Evolutionary conservation across 2,329 filamentous ascomycete species (phyloP), one percentile per base, ranked within the genome.

Genomic region (Sphaerostilbella broomeana): DNA sequence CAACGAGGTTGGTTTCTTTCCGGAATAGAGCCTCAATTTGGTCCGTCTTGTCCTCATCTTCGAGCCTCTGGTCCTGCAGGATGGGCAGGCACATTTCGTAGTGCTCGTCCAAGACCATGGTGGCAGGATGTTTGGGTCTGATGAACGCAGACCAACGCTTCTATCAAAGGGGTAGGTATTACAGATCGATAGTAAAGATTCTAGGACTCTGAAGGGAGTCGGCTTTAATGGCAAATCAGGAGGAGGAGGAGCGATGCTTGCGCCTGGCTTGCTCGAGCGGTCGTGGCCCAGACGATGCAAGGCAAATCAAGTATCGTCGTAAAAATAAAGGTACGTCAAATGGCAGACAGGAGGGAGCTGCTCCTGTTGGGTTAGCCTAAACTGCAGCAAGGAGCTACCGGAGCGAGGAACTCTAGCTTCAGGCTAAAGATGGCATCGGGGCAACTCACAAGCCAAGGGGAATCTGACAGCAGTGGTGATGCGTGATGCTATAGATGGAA

Each of bases 41-140:
- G 64, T 97, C 90, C 34, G 86, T 90, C 71, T 92, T 94, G 57
- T 95, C 90, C 64, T 98, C 92, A 48, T 97, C 92, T 54, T 94
- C 86, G 46, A 95, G 72, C 40, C 74, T 72, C 43, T 79, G 68
- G 64, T 95, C 83, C 67, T 92, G 81, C 48, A 98, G 76, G 57
- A 95, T 77, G 37, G 87, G 86, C 59, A 94, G 78, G 62, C 88
- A 95, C 56, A 92, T 77, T 54, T 95, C 88, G 69, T 94, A 94
- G 40, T 90, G 80, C 53, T 89, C 81, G 71, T 97, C 90, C 54
- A 89, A 86, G 47, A 95, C 81, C 90, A 97, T 95, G 59, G 47
- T 74, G 56, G 63, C 52, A 55, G 35, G n/a, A 24, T 19, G 24
- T n/a, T 27, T 13, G 32, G 22, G 13, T 13, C 44, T 21, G 24